Base-by-base conservation (phyloP, 2,329 filamentous ascomycete species). In the Diaporthe aspalathi region DNA sequence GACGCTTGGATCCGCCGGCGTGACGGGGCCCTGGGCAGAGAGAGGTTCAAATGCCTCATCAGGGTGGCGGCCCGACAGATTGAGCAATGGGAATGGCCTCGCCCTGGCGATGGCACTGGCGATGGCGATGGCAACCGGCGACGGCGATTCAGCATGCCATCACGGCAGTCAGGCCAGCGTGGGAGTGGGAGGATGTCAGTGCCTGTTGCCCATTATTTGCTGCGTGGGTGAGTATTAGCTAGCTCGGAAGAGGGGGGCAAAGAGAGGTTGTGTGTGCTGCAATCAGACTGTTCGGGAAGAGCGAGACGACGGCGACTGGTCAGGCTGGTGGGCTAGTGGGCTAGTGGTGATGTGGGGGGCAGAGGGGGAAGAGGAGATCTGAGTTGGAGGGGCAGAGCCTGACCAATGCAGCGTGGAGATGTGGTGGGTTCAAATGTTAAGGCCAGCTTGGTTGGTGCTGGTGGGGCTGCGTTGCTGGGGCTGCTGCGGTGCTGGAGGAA, bases 31-130 rank as follows among this genome's bases (percentile, higher is more conserved):
- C n/a, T n/a, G n/a, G n/a, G n/a, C n/a, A n/a, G n/a, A n/a, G n/a
- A n/a, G n/a, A n/a, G n/a, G n/a, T n/a, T n/a, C n/a, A 65, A 65
- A 65, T 65, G 45, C 60, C 60, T 65, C 60, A 63, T 49, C 27
- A 45, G 8, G 16, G 4, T 43, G 2, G 56, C 60, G 45, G 60
- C 29, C 60, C 60, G 60, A 65, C 29, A 65, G 40, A 49, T 22
- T 35, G 43, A 38, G 43, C 43, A 63, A 49, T 63, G 32, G 53
- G 12, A 12, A 43, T 22, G 35, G 22, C 38, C 27, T 5, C 5
- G n/a, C n/a, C n/a, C n/a, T 5, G 32, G 32, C 32, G 32, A 35
- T 5, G 53, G 53, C 52, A 11, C n/a, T 38, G 52, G 52, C 52
- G 20, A 57, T 56, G 60, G 43, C 43, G 24, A 32, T 32, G 35